Base-by-base conservation (phyloP, 371 early-diverging fungal genomes). In the Mucor lusitanicus region DNA sequence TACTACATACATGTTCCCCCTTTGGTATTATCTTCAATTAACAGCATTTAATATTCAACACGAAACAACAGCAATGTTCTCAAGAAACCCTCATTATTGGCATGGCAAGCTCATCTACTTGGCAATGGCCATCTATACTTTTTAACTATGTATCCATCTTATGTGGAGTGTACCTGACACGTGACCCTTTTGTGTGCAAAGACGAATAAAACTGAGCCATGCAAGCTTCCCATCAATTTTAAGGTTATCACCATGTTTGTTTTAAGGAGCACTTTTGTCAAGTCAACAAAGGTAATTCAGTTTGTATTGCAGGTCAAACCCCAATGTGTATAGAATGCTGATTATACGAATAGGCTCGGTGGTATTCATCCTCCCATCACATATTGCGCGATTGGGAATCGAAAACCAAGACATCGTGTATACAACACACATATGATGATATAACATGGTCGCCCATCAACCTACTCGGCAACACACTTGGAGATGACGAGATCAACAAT, bases 381-480 rank as follows among this genome's bases (percentile, higher is more conserved):
- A 44, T 44, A 0, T 19, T 44, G 44, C 44, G 19, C 11, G 53
- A 53, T 25, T 53, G 53, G 53, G 27, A 27, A 11, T 25, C 23
- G 27, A 25, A 8, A 13, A 53, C 53, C 7, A 53, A 53, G 8
- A 53, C 53, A 1, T 21, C 23, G 8, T 53, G 53, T 13, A 25
- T 27, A 9, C 53, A 53, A 12, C 27, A 53, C 3, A 61, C 61
- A 21, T 35, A 19, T 2, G 74, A 78, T 61, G 74, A 67, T 12
- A 62, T 80, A 23, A 75, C 71, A 1, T 78, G 78, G 8, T 77
- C 83, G 0, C 69, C 68, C 12, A 44, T 77, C 28, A 71, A 74
- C 33, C 54, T 81, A 27, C 25, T 79, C 28, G 76, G 68, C 56
- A 72, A 73, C 40, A 81, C 83, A 3, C 58, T 80, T 3, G 60